These are phyloP conservation scores for Areca catechu DNA, from an alignment of 176 grass and related monocot genomes.

Conservation along the genomic window DNA sequence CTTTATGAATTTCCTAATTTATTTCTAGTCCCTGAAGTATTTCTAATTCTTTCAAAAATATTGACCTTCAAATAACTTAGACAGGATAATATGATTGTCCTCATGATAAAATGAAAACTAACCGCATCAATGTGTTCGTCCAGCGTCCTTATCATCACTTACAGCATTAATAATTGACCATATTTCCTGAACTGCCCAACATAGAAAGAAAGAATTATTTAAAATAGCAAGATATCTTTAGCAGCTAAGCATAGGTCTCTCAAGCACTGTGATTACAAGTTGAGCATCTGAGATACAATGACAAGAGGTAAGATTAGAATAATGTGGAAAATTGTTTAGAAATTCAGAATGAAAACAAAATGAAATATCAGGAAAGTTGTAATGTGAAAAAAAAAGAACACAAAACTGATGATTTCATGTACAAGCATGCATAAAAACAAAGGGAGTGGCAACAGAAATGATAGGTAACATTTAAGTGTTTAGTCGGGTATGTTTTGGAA, in stretches of 20 bases:
- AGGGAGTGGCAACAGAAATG: no score
- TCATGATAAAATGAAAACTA: slow-evolving; percentile 11
- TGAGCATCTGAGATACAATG: neutral
- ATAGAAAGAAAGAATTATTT: neutral
- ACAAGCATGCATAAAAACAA: no score
- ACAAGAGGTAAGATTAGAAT: neutral
- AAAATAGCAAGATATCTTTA: slow-evolving; percentile 9
- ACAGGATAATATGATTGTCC: neutral
- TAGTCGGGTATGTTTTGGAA: no score
- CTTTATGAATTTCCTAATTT: no score
- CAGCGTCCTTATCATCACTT: slow-evolving; percentile 16
- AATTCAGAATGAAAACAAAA: no score
- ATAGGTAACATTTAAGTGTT: no score
- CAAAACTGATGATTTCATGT: no score
- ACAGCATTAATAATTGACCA: slow-evolving; percentile 2
- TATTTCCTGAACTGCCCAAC: slow-evolving; percentile 35
- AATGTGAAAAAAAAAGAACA: no score
- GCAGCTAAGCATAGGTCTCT: no score
- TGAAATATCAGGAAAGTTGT: no score
- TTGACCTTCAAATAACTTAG: neutral
- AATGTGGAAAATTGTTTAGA: neutral
- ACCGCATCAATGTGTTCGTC: slow-evolving; percentile 16
- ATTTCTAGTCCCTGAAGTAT: no score
- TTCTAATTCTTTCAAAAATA: neutral
- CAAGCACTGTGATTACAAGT: neutral